Percentiles rank a stretch among this genome's conserved stretches.
These are phyloP conservation scores for Magnusiomyces suaveolens DNA, from an alignment of 1,139 yeast genomes.

Conservation along the genomic window DNA sequence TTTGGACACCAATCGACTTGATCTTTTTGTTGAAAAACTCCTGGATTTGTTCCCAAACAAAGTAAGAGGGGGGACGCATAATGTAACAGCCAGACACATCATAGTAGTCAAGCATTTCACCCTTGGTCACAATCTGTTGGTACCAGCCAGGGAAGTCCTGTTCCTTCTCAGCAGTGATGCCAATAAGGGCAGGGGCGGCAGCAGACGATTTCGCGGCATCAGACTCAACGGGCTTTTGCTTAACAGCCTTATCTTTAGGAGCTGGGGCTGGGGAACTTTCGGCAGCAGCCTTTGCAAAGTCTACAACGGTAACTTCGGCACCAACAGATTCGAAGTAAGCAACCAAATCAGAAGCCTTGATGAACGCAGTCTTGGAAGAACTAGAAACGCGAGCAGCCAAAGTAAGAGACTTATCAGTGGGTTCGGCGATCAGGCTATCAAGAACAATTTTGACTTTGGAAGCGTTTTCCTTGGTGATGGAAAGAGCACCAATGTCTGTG, in stretches of 20 bases:
- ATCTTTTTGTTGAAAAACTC: slow-evolving; percentile 72
- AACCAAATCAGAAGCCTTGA: slow-evolving; percentile 41
- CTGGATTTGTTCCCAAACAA: slow-evolving; percentile 93
- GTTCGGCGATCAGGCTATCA: slow-evolving; percentile 46
- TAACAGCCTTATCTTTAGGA: slow-evolving; percentile 3
- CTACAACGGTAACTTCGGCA: slow-evolving; percentile 46
- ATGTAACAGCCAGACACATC: slow-evolving; percentile 99
- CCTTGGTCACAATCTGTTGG: slow-evolving; percentile 88
- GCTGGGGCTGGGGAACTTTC: slow-evolving; percentile 25
- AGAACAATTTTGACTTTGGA: slow-evolving; percentile 53
- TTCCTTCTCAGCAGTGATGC: slow-evolving; percentile 89
- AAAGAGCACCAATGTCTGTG: slow-evolving; percentile 33
- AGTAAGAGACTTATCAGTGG: slow-evolving; percentile 29
- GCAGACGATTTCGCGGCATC: slow-evolving; percentile 52
- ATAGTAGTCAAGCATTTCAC: slow-evolving; percentile 96
- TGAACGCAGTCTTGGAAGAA: slow-evolving; percentile 46
- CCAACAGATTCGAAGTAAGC: slow-evolving; percentile 55
- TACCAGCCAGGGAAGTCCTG: slow-evolving; percentile 95
- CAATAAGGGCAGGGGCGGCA: slow-evolving; percentile 72
- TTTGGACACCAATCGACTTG: slow-evolving; percentile 81
- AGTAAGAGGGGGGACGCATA: slow-evolving; percentile 89
- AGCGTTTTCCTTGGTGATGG: slow-evolving; percentile 22
- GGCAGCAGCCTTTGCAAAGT: slow-evolving; percentile 44
- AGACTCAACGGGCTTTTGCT: slow-evolving; percentile 12
- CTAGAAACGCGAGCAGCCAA: slow-evolving; percentile 50